Conservation (phyloP, 208 protist genomes). For the Acanthamoeba sp. region DNA sequence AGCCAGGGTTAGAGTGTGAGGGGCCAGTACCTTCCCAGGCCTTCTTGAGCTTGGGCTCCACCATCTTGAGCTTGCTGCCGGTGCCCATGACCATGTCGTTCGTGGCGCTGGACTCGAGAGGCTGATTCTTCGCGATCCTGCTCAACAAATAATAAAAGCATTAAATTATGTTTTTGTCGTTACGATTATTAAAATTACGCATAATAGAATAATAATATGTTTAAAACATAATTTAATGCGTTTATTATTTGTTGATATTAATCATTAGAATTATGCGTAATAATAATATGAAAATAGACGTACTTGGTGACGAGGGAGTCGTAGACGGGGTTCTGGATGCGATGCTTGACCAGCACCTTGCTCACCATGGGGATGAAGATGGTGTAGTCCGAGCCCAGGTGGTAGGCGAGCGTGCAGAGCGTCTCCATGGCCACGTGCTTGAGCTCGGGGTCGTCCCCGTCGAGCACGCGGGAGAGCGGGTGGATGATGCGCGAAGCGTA, state of each 20-base stretch:
- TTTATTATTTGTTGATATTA: neutral
- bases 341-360: constrained; percentile 82
- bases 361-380: constrained; percentile 93
- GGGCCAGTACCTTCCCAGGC: constrained; percentile 90
- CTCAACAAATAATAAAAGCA: no score
- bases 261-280: no score
- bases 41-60: constrained; percentile 88
- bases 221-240: no score
- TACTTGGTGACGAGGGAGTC: constrained; percentile 80
- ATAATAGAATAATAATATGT: no score
- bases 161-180: no score
- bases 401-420: constrained; percentile 89
- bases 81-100: constrained; percentile 9
- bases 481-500: constrained; percentile 91
- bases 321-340: constrained; percentile 83
- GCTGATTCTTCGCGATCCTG: constrained; percentile 83
- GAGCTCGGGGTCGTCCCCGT: constrained; percentile 45
- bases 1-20: no score
- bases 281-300: no score
- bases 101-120: constrained; percentile 63
- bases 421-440: constrained; percentile 78
- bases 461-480: constrained; percentile 77
- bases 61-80: constrained; percentile 76
- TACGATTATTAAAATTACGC: no score
- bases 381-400: constrained; percentile 91